Evolutionary conservation across 2,329 filamentous ascomycete genomes (phyloP).

Genomic region (Exophiala calicioides): DNA sequence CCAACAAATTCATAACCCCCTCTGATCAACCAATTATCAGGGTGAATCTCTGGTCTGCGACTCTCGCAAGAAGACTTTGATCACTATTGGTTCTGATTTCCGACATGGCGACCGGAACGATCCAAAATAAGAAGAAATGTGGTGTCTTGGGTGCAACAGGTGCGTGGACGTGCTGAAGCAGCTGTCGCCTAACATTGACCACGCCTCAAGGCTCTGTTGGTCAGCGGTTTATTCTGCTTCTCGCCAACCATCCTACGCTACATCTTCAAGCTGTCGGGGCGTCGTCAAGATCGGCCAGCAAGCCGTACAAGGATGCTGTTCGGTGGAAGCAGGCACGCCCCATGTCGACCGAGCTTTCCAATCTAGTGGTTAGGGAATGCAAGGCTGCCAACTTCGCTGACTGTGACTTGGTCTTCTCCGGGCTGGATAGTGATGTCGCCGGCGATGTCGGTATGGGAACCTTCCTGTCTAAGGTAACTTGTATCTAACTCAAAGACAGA

Average conservation of each 20-base stretch:
- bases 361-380: constrained; percentile 84
- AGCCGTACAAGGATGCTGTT: constrained; percentile 92
- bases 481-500: too few species aligned
- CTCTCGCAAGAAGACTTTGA: too few species aligned
- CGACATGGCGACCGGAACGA: too few species aligned
- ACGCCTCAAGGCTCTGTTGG: constrained; percentile 73
- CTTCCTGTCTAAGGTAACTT: too few species aligned
- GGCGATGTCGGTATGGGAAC: constrained; percentile 74
- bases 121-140: constrained; percentile 28
- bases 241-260: constrained; percentile 84
- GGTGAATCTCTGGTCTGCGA: too few species aligned
- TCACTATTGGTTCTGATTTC: too few species aligned
- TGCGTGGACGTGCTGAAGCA: background rate
- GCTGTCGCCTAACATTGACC: background rate
- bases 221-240: constrained; percentile 90
- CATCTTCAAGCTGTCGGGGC: constrained; percentile 86
- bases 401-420: constrained; percentile 91
- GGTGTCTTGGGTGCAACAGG: constrained; percentile 30
- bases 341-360: constrained; percentile 73
- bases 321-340: constrained; percentile 89
- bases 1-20: too few species aligned
- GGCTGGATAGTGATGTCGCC: constrained; percentile 88
- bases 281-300: constrained; percentile 83
- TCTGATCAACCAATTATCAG: too few species aligned
- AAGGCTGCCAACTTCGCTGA: constrained; percentile 78